Evolutionary conservation across 1,284 basidiomycete genomes (phyloP).

Genomic region (Gomphus bonarii): DNA sequence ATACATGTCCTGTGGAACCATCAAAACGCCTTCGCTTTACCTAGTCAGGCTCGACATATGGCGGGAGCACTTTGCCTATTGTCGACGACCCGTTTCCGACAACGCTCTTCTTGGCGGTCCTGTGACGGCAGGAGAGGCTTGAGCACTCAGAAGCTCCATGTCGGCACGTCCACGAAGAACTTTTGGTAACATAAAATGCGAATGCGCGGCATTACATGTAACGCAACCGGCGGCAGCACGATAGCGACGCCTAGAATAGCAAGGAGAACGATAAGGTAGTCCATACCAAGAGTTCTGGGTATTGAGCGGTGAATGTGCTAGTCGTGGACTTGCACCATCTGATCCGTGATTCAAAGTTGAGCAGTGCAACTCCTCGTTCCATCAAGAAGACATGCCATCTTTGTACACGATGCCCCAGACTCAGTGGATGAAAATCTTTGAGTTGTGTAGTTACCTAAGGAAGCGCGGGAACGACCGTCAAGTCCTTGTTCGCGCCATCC

Average conservation of each 20-base stretch:
- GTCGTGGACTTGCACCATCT: slow-evolving; percentile 61
- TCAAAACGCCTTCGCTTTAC: no score
- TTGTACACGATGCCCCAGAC: not conserved
- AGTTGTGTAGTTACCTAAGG: slow-evolving; percentile 38
- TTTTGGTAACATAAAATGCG: slow-evolving; percentile 44
- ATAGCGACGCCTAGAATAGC: not conserved
- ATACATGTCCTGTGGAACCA: no score
- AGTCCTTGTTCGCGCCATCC: slow-evolving; percentile 56
- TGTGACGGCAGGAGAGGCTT: slow-evolving; percentile 58
- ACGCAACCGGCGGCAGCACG: not conserved
- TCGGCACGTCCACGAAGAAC: slow-evolving; percentile 72
- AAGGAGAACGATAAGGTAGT: not conserved
- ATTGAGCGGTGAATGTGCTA: slow-evolving; percentile 61
- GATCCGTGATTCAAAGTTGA: slow-evolving; percentile 68
- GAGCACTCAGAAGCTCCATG: slow-evolving; percentile 73
- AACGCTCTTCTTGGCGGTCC: slow-evolving; percentile 67
- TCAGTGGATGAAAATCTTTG: not conserved
- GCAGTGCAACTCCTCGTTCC: slow-evolving; percentile 49
- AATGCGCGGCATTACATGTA: no score
- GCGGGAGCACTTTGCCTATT: slow-evolving; percentile 47
- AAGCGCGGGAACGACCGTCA: slow-evolving; percentile 54
- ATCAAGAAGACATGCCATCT: slow-evolving; percentile 73
- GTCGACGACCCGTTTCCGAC: slow-evolving; percentile 51
- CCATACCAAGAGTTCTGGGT: slow-evolving; percentile 66
- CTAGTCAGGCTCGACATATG: slow-evolving; percentile 42